Conservation (phyloP, 148 eudicot species). For the Vaccinium macrocarpon region DNA sequence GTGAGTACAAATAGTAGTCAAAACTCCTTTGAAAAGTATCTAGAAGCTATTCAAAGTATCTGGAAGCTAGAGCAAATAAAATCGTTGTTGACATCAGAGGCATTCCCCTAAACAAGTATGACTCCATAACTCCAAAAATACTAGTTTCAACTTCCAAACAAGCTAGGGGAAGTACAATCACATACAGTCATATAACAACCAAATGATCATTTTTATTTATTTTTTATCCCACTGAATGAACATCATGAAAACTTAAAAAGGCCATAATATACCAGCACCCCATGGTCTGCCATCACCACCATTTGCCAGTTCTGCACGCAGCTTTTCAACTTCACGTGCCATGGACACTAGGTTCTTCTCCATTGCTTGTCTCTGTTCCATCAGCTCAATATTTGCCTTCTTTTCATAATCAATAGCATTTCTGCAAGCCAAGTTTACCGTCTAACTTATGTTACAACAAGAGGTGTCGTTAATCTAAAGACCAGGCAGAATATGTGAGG, state of each 20-base stretch:
- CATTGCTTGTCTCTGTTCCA: conserved; percentile 88
- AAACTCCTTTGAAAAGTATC: background rate
- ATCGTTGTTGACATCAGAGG: background rate
- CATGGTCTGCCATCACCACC: conserved; percentile 63
- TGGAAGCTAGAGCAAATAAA: background rate
- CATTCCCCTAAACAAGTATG: background rate
- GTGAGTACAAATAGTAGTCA: background rate
- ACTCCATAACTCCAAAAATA: background rate
- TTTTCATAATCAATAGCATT: conserved; percentile 84
- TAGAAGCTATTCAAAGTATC: background rate
- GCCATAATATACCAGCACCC: conserved; percentile 58
- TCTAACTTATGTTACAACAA: background rate
- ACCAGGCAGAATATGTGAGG: background rate
- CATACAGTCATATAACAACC: background rate
- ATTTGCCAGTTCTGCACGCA: conserved; percentile 68
- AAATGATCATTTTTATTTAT: too few species aligned
- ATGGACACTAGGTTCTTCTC: conserved; percentile 82
- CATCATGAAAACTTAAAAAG: background rate
- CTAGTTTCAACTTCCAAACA: conserved; percentile 3
- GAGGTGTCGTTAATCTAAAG: background rate
- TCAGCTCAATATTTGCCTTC: conserved; percentile 75
- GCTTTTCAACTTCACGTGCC: conserved; percentile 96
- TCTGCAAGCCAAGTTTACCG: conserved; percentile 33
- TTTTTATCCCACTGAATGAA: too few species aligned
- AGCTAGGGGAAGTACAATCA: background rate